Evolutionary conservation across 306 rosid genomes (phyloP).

Genomic region (Phaseolus lunatus): DNA sequence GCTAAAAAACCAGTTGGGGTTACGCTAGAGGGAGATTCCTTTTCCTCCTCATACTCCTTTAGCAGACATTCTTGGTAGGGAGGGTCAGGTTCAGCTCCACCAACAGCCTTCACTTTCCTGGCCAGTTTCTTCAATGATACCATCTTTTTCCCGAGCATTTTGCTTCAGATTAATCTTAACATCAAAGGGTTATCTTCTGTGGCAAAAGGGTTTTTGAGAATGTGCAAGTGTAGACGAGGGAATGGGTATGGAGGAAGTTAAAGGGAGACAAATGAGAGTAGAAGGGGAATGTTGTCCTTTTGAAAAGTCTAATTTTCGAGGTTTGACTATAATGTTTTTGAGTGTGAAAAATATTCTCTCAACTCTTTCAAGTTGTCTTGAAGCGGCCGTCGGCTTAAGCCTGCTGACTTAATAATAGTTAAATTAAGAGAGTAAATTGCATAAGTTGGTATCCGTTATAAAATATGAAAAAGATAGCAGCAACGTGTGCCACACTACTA

Average conservation of each 20-base stretch:
- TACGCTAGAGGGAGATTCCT: constrained; percentile 31
- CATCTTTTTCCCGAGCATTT: constrained; percentile 72
- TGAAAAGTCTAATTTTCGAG: constrained; percentile 45
- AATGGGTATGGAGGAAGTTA: too few species aligned
- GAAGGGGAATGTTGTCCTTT: constrained; percentile 35
- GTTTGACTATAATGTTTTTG: constrained; percentile 25
- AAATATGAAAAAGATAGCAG: not conserved
- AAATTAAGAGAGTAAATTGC: not conserved
- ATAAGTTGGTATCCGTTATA: not conserved
- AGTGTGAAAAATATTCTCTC: not conserved
- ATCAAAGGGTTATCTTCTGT: not conserved
- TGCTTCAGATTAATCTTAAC: not conserved
- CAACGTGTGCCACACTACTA: constrained; percentile 43
- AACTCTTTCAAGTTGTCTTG: constrained; percentile 13
- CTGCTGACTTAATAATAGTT: constrained; percentile 32
- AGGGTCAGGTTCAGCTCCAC: constrained; percentile 43
- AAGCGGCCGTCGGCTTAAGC: constrained; percentile 31
- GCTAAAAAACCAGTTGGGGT: constrained; percentile 84
- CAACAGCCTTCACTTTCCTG: constrained; percentile 59
- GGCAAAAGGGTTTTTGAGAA: constrained; percentile 13
- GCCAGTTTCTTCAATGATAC: constrained; percentile 71
- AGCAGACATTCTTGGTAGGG: constrained; percentile 57
- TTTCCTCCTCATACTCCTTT: constrained; percentile 46
- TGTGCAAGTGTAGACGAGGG: not conserved
- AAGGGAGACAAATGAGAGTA: constrained; percentile 26